Percentiles rank a stretch among this genome's conserved stretches.
Evolutionary conservation across 192 early-diverging fungal species (phyloP).

Genomic region (Podila verticillata): DNA sequence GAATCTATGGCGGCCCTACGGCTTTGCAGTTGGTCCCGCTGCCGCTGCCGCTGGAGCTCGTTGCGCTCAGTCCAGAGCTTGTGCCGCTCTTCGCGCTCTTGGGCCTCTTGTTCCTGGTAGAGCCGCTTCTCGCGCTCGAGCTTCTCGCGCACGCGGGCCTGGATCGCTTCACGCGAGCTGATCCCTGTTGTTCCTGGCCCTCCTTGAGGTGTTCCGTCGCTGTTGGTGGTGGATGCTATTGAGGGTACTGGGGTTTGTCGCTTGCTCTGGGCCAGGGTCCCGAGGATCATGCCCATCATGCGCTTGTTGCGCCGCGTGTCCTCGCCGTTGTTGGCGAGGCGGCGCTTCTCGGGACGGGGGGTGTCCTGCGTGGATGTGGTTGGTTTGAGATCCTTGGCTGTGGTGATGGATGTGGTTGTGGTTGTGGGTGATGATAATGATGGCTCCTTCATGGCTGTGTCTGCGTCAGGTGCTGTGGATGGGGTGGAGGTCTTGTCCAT

Average conservation of each 20-base stretch:
- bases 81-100: conserved; percentile 17
- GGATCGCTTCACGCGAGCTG: conserved; percentile 21
- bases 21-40: too few relatives aligned
- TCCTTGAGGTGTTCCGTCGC: background rate
- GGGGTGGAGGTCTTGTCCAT: background rate
- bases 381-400: too few relatives aligned
- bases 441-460: too few relatives aligned
- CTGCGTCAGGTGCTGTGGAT: too few relatives aligned
- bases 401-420: background rate
- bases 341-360: conserved; percentile 6
- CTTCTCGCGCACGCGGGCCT: conserved; percentile 41
- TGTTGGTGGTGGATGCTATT: background rate
- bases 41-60: background rate
- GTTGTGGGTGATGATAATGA: too few relatives aligned
- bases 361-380: background rate
- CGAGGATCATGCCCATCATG: conserved; percentile 50
- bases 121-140: conserved; percentile 17
- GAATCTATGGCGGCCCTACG: too few relatives aligned
- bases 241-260: background rate
- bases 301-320: conserved; percentile 28
- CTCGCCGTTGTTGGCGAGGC: conserved; percentile 11
- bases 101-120: conserved; percentile 13
- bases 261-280: conserved; percentile 37
- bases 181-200: conserved; percentile 1
- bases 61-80: conserved; percentile 1